Base-by-base conservation (phyloP, 2,329 filamentous ascomycete genomes). In the Alternaria sp. region DNA sequence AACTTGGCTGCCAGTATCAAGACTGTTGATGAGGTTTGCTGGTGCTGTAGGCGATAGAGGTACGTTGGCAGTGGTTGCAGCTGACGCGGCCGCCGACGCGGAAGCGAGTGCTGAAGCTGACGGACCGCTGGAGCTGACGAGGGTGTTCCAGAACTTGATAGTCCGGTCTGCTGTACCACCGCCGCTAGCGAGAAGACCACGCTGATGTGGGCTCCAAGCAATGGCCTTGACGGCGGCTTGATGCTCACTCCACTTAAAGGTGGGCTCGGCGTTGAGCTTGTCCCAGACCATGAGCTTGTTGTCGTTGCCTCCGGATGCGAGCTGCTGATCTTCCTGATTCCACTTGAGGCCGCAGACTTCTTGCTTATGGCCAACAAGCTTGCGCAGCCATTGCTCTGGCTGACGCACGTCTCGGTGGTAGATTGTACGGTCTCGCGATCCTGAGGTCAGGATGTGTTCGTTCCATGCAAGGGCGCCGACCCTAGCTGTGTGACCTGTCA, bases 271-370 rank as follows among this genome's bases (percentile, higher is more conserved):
- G n/a, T 90, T 93, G 62, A 97, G 86, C 77, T 96, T 96, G 74
- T 99, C 96, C 96, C 96, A 99, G 23, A 99, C 93, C 88, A 98
- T 96, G 49, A 99, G 86, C 79, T 98, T 98, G 83, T 99, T 99
- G 83, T 99, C 96, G 80, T 99, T 99, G 6, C 96, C 96, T 53
- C 96, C 96, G 59, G 93, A 97, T 12, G 96, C 96, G 25, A 99
- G 86, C 79, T 99, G 96, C 6, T 93, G 92, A 73, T 97, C 95
- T 71, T 98, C 94, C 61, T 92, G 92, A 74, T 99, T 99, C 96
- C 96, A 99, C 73, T 94, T 94, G 54, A 99, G 83, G 9, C 96
- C 96, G 77, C 96, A 99, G 12, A 99, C 93, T 81, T 99, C 96
- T 81, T 99, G 96, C 80, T 98, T 99, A 81, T 99, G 96, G 8